Percentiles rank a stretch among this genome's conserved stretches.
These are phyloP conservation scores for Dorcoceras hygrometricum DNA, from an alignment of 257 asterid genomes.

Conservation along the genomic window DNA sequence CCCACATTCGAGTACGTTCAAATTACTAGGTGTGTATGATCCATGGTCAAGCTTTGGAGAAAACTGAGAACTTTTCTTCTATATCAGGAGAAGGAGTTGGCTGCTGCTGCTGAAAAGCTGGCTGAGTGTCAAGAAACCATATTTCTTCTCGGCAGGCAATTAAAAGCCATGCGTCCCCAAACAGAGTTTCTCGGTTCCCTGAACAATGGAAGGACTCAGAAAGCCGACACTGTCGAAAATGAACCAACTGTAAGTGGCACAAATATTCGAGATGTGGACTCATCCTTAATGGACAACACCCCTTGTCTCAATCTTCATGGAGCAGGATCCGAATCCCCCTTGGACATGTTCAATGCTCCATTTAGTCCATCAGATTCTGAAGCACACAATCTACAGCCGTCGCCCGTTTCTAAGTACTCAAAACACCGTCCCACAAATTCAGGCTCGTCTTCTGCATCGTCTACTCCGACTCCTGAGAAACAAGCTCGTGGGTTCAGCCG, in stretches of 20 bases:
- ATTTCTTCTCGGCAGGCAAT: constrained; percentile 78
- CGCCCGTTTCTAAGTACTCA: constrained; percentile 53
- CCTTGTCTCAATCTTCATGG: constrained; percentile 36
- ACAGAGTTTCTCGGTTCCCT: constrained; percentile 43
- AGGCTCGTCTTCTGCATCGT: constrained; percentile 52
- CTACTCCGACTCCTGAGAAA: constrained; percentile 73
- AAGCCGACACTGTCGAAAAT: constrained; percentile 41
- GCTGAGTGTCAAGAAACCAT: constrained; percentile 96
- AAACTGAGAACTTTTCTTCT: background rate
- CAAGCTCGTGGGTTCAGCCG: constrained; percentile 75
- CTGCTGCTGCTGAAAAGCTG: constrained; percentile 87
- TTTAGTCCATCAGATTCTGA: constrained; percentile 58
- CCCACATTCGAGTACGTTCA: background rate
- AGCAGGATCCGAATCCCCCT: constrained; percentile 63
- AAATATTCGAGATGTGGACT: constrained; percentile 33
- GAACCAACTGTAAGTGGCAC: constrained; percentile 58
- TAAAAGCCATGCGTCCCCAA: constrained; percentile 73
- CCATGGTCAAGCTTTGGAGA: background rate
- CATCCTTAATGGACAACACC: constrained; percentile 44
- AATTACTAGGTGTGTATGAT: background rate
- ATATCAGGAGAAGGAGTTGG: constrained; percentile 71
- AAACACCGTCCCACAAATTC: constrained; percentile 63
- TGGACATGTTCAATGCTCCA: constrained; percentile 37
- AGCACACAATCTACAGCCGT: constrained; percentile 44
- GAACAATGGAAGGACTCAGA: constrained; percentile 35